Conservation (phyloP, 1,284 basidiomycete species). For the Puccinia coronata region DNA sequence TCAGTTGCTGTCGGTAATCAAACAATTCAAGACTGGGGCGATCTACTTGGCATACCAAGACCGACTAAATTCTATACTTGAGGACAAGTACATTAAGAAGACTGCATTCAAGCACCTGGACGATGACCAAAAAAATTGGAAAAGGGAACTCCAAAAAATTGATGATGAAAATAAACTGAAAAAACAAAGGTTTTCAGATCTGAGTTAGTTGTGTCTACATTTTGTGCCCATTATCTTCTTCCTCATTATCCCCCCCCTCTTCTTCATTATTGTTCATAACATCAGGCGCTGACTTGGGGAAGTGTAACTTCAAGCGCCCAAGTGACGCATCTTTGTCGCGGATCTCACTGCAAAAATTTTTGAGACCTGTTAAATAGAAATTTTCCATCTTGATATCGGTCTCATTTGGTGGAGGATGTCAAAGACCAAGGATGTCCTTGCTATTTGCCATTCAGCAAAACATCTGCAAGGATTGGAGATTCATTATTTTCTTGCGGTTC, state of each 20-base stretch:
- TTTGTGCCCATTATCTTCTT: too few relatives aligned
- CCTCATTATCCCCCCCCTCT: too few relatives aligned
- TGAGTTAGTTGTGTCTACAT: not conserved
- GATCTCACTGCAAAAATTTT: not conserved
- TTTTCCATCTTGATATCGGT: not conserved
- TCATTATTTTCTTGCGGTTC: not conserved
- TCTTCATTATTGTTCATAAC: too few relatives aligned
- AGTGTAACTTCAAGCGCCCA: too few relatives aligned
- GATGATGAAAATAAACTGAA: not conserved
- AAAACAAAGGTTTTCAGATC: not conserved
- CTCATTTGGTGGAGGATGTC: too few relatives aligned
- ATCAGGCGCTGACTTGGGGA: too few relatives aligned
- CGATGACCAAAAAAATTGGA: constrained; percentile 1
- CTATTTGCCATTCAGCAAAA: not conserved
- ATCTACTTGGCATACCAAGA: not conserved
- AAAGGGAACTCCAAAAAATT: too few relatives aligned
- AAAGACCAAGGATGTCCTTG: not conserved
- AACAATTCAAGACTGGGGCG: not conserved
- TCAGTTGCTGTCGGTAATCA: not conserved
- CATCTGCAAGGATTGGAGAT: not conserved
- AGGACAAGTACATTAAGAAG: not conserved
- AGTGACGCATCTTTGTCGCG: too few relatives aligned
- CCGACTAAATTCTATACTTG: too few relatives aligned
- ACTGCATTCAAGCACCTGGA: not conserved
- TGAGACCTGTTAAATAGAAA: not conserved